A percentile compares a stretch with the other conserved stretches of the same genome.
Conservation (phyloP, 2,329 filamentous ascomycete species). For the Ophiostoma ulmi region DNA sequence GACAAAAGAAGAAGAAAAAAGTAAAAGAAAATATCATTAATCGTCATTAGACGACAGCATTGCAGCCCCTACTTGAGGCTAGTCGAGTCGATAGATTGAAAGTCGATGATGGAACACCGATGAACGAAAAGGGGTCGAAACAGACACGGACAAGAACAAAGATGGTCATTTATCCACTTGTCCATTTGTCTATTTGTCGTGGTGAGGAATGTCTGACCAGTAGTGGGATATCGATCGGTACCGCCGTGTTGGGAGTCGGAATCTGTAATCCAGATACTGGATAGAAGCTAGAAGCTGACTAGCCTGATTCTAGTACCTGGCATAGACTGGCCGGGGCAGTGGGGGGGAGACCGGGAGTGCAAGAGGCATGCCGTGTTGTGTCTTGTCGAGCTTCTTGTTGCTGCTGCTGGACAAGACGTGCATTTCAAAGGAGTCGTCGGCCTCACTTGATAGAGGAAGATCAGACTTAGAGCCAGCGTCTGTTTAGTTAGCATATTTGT, state of each 20-base stretch:
- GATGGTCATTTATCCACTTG: neutral
- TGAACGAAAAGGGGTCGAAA: neutral
- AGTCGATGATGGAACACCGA: neutral
- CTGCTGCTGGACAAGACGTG: neutral
- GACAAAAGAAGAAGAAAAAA: neutral
- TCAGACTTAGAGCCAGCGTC: conserved; percentile 3
- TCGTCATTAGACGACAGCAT: conserved; percentile 5
- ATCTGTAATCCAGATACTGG: neutral
- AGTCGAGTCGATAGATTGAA: neutral
- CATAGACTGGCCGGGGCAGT: conserved; percentile 7
- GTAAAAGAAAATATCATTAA: neutral
- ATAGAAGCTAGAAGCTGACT: neutral
- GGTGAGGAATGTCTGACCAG: neutral
- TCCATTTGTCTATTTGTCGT: neutral
- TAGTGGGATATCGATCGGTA: neutral
- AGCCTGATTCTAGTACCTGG: neutral
- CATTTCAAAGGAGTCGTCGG: neutral
- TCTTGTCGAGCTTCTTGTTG: neutral
- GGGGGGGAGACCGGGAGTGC: neutral
- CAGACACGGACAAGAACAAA: neutral
- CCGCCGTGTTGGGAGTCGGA: neutral
- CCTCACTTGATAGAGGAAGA: neutral
- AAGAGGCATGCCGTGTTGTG: neutral
- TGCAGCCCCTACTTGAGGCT: neutral
- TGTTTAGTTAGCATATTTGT: neutral